Conservation (phyloP, 2,329 filamentous ascomycete species). For the Paecilomyces dactylethromorphus region DNA sequence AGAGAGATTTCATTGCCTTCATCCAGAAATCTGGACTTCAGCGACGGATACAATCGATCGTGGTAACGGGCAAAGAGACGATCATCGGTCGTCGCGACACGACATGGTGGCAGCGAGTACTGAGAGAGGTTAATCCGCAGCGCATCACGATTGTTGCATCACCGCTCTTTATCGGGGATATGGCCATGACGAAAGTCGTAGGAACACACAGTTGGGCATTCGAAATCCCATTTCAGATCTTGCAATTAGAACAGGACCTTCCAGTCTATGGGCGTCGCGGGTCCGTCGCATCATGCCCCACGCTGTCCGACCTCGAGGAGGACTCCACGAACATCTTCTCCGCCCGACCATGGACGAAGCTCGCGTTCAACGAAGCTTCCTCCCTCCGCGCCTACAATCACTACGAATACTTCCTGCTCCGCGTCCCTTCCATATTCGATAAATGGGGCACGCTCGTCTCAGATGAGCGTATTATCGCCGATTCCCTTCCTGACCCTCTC, state of each 20-base stretch:
- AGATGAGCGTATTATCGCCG: constrained; percentile 5
- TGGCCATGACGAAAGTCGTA: constrained; percentile 53
- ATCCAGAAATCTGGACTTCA: constrained; percentile 22
- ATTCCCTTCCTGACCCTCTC: constrained; percentile 27
- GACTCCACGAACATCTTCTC: constrained; percentile 43
- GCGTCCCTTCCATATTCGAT: constrained; percentile 56
- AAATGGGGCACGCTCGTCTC: constrained; percentile 34
- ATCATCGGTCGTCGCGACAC: constrained; percentile 30
- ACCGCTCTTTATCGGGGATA: constrained; percentile 54
- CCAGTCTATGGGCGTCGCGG: constrained; percentile 3
- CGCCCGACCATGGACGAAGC: constrained; percentile 56
- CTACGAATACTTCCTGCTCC: constrained; percentile 64
- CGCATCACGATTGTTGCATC: constrained; percentile 55
- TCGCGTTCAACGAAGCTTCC: constrained; percentile 69
- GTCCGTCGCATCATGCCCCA: constrained; percentile 13
- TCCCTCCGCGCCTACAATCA: constrained; percentile 64
- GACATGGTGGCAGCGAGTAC: constrained; percentile 51
- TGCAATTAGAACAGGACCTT: constrained; percentile 38
- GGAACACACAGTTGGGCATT: constrained; percentile 59
- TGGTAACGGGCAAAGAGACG: constrained; percentile 37
- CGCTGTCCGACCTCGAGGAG: constrained; percentile 10
- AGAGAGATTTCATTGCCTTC: constrained; percentile 33
- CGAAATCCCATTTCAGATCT: constrained; percentile 55
- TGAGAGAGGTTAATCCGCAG: constrained; percentile 48
- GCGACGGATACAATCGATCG: constrained; percentile 41